Evolutionary conservation across 2,329 filamentous ascomycete genomes (phyloP), one percentile per base, ranked within the genome.

Genomic region (Chaetothyriales sp.): DNA sequence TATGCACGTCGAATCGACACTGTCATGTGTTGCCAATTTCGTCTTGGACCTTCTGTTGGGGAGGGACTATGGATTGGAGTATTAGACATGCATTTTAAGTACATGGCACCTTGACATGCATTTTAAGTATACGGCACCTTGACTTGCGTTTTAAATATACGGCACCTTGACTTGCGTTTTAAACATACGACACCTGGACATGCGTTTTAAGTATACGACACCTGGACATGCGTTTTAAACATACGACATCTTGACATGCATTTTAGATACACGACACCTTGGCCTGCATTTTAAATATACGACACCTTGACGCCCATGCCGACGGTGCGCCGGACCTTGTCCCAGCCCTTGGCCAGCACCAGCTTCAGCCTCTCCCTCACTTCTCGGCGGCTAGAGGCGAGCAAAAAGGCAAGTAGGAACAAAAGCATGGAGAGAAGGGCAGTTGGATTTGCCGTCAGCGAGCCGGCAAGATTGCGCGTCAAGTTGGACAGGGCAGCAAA

Each of bases 301-400:
- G 86, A 94, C 63, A 97, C 89, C 72, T 95, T 97, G 57, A 94
- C 86, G 1, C 90, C 92, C 90, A 97, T 97, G 1, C 89, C 89
- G 4, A 90, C 83, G 0, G 92, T 97, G 46, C 81, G 77, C 65
- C 79, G 81, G 43, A 95, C 72, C 70, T 94, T 95, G 51, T 79
- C 77, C 88, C 88, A 94, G 8, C 81, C 81, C 25, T 77, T 73
- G 43, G 77, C 78, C 44, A 94, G 64, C 40, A 89, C 72, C 51
- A 82, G 76, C 64, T 81, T 77, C 37, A 95, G 67, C 58, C 85
- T 78, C 59, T 94, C 82, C 43, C 89, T 78, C 13, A 94, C 72
- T 63, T 85, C 83, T 61, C 79, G 77, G 61, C 86, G 77, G 53
- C 86, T 84, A 54, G 95, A 73, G 57, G 92, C 79, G 56, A 90